Percentiles rank a stretch among this genome's conserved stretches.
Evolutionary conservation across 2,329 filamentous ascomycete genomes (phyloP).

Genomic region (Apiospora rasikravindrae): DNA sequence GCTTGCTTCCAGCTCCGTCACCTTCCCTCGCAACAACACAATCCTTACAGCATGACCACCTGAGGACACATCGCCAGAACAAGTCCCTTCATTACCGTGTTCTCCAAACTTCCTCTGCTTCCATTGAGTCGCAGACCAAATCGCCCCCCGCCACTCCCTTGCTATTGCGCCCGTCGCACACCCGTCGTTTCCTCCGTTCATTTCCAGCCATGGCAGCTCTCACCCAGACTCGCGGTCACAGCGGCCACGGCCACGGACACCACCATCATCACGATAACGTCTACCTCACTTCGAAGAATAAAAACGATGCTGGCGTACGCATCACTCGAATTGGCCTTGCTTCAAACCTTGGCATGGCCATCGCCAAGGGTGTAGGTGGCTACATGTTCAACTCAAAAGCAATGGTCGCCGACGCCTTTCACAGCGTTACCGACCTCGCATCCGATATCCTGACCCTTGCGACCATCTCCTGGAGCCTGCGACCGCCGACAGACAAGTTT

Average conservation of each 20-base stretch:
- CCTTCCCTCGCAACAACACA: not conserved
- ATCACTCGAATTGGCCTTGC: slow-evolving; percentile 89
- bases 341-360: slow-evolving; percentile 91
- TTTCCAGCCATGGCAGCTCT: slow-evolving; percentile 41
- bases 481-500: slow-evolving; percentile 81
- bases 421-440: slow-evolving; percentile 92
- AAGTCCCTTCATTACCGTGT: slow-evolving; percentile 20
- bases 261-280: slow-evolving; percentile 86
- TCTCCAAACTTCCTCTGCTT: slow-evolving; percentile 27
- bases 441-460: slow-evolving; percentile 93
- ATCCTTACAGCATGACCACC: slow-evolving; percentile 18
- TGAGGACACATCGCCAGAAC: slow-evolving; percentile 25
- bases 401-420: slow-evolving; percentile 91
- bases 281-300: slow-evolving; percentile 81
- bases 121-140: slow-evolving; percentile 4
- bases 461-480: slow-evolving; percentile 92
- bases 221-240: slow-evolving; percentile 55
- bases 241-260: slow-evolving; percentile 63
- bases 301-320: slow-evolving; percentile 89
- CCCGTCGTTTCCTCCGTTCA: slow-evolving; percentile 23
- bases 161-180: slow-evolving; percentile 22
- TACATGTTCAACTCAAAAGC: slow-evolving; percentile 95
- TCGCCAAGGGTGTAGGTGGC: slow-evolving; percentile 90
- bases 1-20: slow-evolving; percentile 2
- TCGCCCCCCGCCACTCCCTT: slow-evolving; percentile 5